These are phyloP conservation scores for Kodamaea restingae DNA, from an alignment of 805 yeast genomes.

Conservation along the genomic window DNA sequence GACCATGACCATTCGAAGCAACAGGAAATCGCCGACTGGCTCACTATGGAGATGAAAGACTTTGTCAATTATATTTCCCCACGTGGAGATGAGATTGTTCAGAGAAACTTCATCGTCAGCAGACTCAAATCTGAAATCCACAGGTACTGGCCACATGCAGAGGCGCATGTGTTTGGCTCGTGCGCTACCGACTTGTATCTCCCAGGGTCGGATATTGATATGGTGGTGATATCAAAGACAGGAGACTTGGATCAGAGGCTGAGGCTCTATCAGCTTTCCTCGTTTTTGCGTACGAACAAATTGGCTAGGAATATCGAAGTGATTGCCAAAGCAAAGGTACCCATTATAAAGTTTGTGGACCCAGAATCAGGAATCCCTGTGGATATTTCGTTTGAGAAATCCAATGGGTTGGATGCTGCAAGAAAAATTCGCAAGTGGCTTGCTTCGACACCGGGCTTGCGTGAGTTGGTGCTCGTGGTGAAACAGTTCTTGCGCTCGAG, in stretches of 20 bases:
- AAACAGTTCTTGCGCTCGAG: conserved; percentile 83
- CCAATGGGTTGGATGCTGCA: conserved; percentile 81
- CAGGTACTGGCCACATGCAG: conserved; percentile 72
- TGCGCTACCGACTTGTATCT: conserved; percentile 88
- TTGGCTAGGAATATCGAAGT: conserved; percentile 76
- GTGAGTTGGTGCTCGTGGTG: conserved; percentile 76
- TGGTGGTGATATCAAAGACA: conserved; percentile 69
- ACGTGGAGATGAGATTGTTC: conserved; percentile 61
- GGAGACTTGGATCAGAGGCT: conserved; percentile 60
- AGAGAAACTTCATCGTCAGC: conserved; percentile 62
- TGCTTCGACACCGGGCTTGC: conserved; percentile 64
- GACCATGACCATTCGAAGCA: conserved; percentile 75
- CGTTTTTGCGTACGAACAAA: conserved; percentile 55
- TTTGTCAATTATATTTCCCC: conserved; percentile 86
- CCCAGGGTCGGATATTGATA: conserved; percentile 94
- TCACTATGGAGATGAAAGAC: conserved; percentile 79
- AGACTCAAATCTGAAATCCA: conserved; percentile 51
- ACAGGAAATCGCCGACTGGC: conserved; percentile 79
- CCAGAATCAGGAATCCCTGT: conserved; percentile 65
- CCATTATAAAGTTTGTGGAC: conserved; percentile 88
- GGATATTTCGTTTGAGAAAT: conserved; percentile 86
- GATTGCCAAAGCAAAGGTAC: conserved; percentile 86
- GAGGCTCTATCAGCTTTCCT: conserved; percentile 68
- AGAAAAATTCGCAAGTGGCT: conserved; percentile 73
- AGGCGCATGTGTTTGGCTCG: conserved; percentile 86